These are phyloP conservation scores for Haplosporangium gracile DNA, from an alignment of 192 early-diverging fungal genomes.

Conservation along the genomic window DNA sequence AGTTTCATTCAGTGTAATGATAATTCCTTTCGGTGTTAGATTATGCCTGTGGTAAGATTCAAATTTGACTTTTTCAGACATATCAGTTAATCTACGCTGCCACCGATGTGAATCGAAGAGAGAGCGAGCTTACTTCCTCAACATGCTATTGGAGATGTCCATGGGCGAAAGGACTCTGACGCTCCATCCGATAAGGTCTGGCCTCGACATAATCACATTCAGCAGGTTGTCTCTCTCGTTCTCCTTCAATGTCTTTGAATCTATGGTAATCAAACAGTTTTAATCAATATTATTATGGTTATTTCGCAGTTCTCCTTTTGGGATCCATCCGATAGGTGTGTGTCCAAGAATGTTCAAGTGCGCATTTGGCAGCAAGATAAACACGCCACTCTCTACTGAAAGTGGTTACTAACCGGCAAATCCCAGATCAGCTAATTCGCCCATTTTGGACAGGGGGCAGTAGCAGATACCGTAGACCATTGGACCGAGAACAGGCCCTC, in stretches of 20 bases:
- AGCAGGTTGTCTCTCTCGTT: conserved; percentile 80
- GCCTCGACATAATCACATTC: conserved; percentile 65
- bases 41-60: not conserved
- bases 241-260: conserved; percentile 95
- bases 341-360: not conserved
- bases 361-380: not conserved
- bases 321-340: not conserved
- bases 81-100: too few relatives aligned
- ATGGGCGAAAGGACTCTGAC: conserved; percentile 87
- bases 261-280: conserved; percentile 54
- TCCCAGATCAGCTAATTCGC: conserved; percentile 77
- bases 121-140: conserved; percentile 68
- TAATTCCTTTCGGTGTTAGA: not conserved
- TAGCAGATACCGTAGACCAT: conserved; percentile 98
- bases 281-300: not conserved
- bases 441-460: conserved; percentile 73
- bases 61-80: too few relatives aligned
- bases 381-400: not conserved
- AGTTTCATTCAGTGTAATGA: not conserved
- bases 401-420: conserved; percentile 76
- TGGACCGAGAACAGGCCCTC: conserved; percentile 93
- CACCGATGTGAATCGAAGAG: not conserved
- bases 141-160: conserved; percentile 94
- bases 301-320: conserved; percentile 10
- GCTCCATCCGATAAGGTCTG: conserved; percentile 86